Percentiles rank a stretch among this genome's conserved stretches.
Evolutionary conservation across 805 yeast species (phyloP).

Genomic region (Candida andamanensis): DNA sequence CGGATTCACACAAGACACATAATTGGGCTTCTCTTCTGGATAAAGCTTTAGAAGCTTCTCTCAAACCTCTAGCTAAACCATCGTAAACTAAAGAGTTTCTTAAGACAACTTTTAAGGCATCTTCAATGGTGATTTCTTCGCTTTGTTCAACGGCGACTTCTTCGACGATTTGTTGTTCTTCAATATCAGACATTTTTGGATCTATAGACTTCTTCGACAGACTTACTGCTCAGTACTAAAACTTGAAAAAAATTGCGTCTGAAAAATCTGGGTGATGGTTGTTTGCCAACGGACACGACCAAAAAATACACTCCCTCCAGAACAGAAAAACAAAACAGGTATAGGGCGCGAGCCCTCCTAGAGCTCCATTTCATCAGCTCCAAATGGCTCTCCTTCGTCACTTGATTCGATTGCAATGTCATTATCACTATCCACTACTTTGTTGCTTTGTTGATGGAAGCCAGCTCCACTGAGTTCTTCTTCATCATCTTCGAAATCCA

Average conservation of each 20-base stretch:
- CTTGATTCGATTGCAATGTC: conserved; percentile 36
- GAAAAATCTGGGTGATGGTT: too few species aligned
- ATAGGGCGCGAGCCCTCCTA: background rate
- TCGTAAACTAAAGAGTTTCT: conserved; percentile 97
- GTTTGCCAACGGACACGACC: too few species aligned
- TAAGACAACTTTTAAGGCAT: conserved; percentile 95
- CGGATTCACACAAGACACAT: conserved; percentile 96
- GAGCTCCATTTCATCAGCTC: conserved; percentile 41
- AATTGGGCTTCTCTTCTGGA: conserved; percentile 97
- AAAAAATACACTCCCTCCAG: too few species aligned
- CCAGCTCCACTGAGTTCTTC: conserved; percentile 32
- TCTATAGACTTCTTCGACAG: conserved; percentile 71
- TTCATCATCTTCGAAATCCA: conserved; percentile 94
- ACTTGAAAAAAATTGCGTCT: too few species aligned
- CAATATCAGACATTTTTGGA: conserved; percentile 88
- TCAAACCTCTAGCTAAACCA: conserved; percentile 99
- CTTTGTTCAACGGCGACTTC: conserved; percentile 81
- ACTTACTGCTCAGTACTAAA: conserved; percentile 58
- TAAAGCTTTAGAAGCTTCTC: conserved; percentile 99
- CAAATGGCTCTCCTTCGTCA: conserved; percentile 39
- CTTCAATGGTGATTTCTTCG: conserved; percentile 93
- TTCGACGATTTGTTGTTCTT: conserved; percentile 77
- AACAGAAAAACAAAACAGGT: too few species aligned
- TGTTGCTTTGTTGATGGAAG: conserved; percentile 12
- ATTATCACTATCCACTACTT: conserved; percentile 9